Evolutionary conservation across 495 filamentous ascomycete genomes (phyloP), one percentile per base, ranked within the genome.

Genomic region (Trichoderma orchidacearum): DNA sequence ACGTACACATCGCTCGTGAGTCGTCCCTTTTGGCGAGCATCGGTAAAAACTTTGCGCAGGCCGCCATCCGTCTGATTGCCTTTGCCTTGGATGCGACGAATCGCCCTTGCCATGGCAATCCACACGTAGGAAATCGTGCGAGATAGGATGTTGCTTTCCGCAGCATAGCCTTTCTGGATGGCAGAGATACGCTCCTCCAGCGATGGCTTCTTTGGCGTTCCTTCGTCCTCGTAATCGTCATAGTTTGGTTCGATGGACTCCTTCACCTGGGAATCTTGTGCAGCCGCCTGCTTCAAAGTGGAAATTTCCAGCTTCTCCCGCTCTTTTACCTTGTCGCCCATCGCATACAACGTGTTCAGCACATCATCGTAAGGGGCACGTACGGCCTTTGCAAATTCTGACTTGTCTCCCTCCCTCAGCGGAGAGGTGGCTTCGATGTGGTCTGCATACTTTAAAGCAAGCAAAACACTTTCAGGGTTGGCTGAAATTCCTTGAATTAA

Each of bases 1-100:
- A 95, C 84, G 65, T 97, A 98, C 18, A 96, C 89, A 68, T 96
- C 93, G 60, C 87, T 90, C 17, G 85, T 94, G 30, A 98, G 80
- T 28, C 88, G 85, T 25, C 93, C 93, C 58, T 82, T 80, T 59
- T 84, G 85, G 15, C 93, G 80, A 53, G 93, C 89, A 68, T 97
- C 90, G 8, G 80, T 79, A 65, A 98, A 96, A 15, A 93, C 79
- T 61, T 88, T 84, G 27, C 93, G 83, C 57, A 88, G 84, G 7
- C 93, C 93, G 25, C 85, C 83, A 30, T 85, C 61, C 29, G 80
- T 79, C 29, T 81, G 80, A 60, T 83, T 84, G 38, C 91, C 91
- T 64, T 96, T 95, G 53, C 93, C 93, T 67, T 96, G 90, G 30
- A 98, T 79, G 45, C 93, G 89, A 48, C 94, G 85, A 82, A 96